phyloP scores from a whole-genome alignment of 2,329 filamentous ascomycete genomes.

The Sporothrix humicola region DNA sequence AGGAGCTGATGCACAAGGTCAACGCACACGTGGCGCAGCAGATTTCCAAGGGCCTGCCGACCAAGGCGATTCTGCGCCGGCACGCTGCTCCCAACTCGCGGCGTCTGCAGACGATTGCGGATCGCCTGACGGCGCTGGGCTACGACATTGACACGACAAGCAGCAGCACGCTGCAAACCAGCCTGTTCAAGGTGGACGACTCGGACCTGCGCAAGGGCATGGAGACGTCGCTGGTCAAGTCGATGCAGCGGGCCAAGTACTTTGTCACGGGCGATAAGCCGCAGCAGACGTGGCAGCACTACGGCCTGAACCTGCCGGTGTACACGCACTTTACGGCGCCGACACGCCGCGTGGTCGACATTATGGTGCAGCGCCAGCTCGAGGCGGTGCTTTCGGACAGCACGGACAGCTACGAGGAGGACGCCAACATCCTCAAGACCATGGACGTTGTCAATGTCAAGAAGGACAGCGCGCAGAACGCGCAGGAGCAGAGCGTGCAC shows the following conservation, averaged over 20 bases:
- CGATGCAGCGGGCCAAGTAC: conserved; percentile 96
- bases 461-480: conserved; percentile 97
- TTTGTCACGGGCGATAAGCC: conserved; percentile 78
- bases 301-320: conserved; percentile 86
- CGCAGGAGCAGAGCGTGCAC: conserved; percentile 98
- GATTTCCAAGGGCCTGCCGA: conserved; percentile 76
- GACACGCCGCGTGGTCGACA: conserved; percentile 90
- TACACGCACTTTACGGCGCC: conserved; percentile 99
- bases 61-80: conserved; percentile 89
- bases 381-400: conserved; percentile 82
- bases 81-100: conserved; percentile 85
- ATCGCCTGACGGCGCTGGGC: conserved; percentile 89
- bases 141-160: conserved; percentile 88
- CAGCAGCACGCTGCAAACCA: conserved; percentile 91
- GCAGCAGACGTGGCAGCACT: conserved; percentile 80
- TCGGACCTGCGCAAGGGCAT: conserved; percentile 91
- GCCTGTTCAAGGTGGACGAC: conserved; percentile 91
- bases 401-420: conserved; percentile 85
- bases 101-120: conserved; percentile 86
- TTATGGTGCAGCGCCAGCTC: conserved; percentile 93
- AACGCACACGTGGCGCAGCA: conserved; percentile 89
- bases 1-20: conserved; percentile 92
- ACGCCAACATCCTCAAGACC: conserved; percentile 76
- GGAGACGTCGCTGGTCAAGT: conserved; percentile 93
- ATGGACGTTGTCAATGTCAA: conserved; percentile 97